Conservation (phyloP, 164 flowering plant species). For the Pachysandra terminalis region DNA sequence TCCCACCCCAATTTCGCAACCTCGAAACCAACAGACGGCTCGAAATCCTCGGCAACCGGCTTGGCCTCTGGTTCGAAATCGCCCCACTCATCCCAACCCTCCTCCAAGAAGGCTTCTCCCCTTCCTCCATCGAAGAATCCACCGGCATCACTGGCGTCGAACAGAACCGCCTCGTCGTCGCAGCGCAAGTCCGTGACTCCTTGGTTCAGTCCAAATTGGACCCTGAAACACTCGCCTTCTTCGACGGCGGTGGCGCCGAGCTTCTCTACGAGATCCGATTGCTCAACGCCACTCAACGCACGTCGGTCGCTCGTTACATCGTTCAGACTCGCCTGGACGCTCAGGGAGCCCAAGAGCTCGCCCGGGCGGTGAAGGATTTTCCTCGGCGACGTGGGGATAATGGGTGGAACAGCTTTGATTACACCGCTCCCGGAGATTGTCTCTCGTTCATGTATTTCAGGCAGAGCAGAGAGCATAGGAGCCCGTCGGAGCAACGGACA, state of each 20-base stretch:
- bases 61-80: slow-evolving; percentile 83
- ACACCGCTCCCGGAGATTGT: slow-evolving; percentile 63
- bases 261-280: slow-evolving; percentile 70
- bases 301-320: slow-evolving; percentile 41
- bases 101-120: slow-evolving; percentile 57
- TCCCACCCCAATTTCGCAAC: slow-evolving; percentile 46
- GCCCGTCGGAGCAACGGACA: slow-evolving; percentile 33
- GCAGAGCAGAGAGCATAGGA: slow-evolving; percentile 53
- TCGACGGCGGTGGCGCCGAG: slow-evolving; percentile 65
- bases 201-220: slow-evolving; percentile 42
- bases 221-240: slow-evolving; percentile 35
- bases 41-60: slow-evolving; percentile 63
- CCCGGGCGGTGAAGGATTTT: slow-evolving; percentile 79
- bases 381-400: slow-evolving; percentile 57
- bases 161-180: slow-evolving; percentile 78
- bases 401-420: slow-evolving; percentile 61
- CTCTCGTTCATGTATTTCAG: slow-evolving; percentile 63
- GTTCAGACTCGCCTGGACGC: slow-evolving; percentile 39
- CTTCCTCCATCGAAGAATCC: slow-evolving; percentile 66
- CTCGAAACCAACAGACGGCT: slow-evolving; percentile 50
- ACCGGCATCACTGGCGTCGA: slow-evolving; percentile 85
- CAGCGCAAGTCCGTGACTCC: slow-evolving; percentile 67
- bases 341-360: slow-evolving; percentile 57
- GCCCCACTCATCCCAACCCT: slow-evolving; percentile 76
- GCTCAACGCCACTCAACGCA: slow-evolving; percentile 49